phyloP scores from a whole-genome alignment of 2,329 filamentous ascomycete genomes.

The Trichophyton mentagrophytes region DNA sequence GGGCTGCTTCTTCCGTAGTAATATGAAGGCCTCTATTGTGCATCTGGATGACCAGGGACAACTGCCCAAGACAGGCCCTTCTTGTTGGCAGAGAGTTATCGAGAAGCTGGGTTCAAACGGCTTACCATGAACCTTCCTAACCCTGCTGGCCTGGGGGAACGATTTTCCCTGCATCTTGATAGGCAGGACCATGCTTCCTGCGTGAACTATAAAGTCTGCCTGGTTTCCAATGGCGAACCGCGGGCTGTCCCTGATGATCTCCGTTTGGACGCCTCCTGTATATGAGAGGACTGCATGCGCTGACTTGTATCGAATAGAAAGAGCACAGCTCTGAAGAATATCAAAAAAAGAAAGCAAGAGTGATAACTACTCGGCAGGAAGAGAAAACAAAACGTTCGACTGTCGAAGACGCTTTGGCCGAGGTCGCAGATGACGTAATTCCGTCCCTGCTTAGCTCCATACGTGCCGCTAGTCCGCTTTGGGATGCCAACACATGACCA shows the following conservation, averaged over 20 bases:
- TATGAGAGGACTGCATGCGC: background rate
- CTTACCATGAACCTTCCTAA: background rate
- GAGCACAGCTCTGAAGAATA: background rate
- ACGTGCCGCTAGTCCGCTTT: background rate
- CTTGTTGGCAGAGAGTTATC: background rate
- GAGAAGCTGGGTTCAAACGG: constrained; percentile 3
- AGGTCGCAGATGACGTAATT: constrained; percentile 1
- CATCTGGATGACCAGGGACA: background rate
- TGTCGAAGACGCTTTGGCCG: background rate
- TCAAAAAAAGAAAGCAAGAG: background rate
- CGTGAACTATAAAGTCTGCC: background rate
- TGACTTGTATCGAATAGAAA: background rate
- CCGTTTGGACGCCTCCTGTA: constrained; percentile 1
- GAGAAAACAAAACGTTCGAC: background rate
- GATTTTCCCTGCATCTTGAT: background rate
- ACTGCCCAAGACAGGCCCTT: background rate
- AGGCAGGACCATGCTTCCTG: constrained; percentile 1
- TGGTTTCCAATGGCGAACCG: background rate
- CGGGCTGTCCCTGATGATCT: background rate
- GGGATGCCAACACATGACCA: background rate
- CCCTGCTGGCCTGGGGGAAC: background rate
- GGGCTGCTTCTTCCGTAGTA: background rate
- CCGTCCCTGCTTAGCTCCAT: background rate
- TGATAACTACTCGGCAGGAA: background rate
- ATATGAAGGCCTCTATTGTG: background rate